A percentile compares a stretch with the other conserved stretches of the same genome.
These are phyloP conservation scores for Aspergillus sp. DNA, from an alignment of 2,329 filamentous ascomycete genomes.

Conservation along the genomic window DNA sequence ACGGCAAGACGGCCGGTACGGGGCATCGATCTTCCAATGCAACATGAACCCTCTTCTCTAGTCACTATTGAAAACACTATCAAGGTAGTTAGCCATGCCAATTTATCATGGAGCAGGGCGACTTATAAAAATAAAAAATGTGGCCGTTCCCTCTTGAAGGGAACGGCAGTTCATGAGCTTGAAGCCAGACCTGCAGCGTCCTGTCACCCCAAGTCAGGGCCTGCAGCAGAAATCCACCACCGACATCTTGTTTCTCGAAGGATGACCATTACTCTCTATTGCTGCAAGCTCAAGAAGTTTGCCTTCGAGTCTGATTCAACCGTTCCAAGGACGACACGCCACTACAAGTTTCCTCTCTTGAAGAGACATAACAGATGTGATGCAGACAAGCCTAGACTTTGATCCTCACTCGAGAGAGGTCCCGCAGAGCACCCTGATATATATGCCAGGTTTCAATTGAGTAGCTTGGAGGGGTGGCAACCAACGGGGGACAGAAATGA, in stretches of 20 bases:
- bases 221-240: conserved; percentile 4
- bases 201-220: conserved; percentile 6
- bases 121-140: conserved; percentile 33
- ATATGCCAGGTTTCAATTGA: conserved; percentile 1
- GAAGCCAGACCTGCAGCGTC: conserved; percentile 7
- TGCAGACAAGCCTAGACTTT: conserved; percentile 84
- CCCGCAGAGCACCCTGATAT: conserved; percentile 39
- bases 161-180: conserved; percentile 19
- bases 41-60: too few relatives aligned
- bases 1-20: too few relatives aligned
- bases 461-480: conserved; percentile 7
- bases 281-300: conserved; percentile 4
- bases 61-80: too few relatives aligned
- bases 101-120: conserved; percentile 4
- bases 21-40: too few relatives aligned
- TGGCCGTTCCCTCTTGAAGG: conserved; percentile 18
- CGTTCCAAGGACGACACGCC: conserved; percentile 5
- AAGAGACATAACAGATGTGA: conserved; percentile 17
- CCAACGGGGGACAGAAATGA: conserved; percentile 9
- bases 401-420: conserved; percentile 90
- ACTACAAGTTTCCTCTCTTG: conserved; percentile 1
- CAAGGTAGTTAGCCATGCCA: conserved; percentile 23
- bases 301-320: conserved; percentile 10
- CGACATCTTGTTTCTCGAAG: conserved; percentile 5
- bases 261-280: conserved; percentile 6